A percentile compares a stretch with the other conserved stretches of the same genome.
These are phyloP conservation scores for Limonium bicolor DNA, from an alignment of 148 eudicot species.

Conservation along the genomic window DNA sequence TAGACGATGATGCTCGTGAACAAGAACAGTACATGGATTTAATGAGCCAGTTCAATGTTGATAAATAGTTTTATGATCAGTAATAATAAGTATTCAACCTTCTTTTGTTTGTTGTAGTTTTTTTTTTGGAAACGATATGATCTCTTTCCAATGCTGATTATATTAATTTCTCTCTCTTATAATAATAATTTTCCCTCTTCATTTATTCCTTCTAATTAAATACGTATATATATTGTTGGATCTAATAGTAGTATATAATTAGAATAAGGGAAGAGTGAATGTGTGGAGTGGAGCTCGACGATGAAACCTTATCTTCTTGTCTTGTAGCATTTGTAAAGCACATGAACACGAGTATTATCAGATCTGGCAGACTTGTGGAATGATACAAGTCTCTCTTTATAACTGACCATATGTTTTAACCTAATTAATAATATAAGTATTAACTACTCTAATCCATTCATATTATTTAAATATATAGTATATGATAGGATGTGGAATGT, in stretches of 20 bases:
- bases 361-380: too few species aligned
- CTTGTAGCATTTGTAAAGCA: conserved; percentile 4
- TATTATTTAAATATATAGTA: too few species aligned
- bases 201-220: not conserved
- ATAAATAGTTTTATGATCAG: not conserved
- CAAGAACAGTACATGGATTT: conserved; percentile 6
- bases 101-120: not conserved
- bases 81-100: not conserved
- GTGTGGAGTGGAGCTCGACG: too few species aligned
- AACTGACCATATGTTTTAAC: too few species aligned
- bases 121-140: not conserved
- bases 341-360: too few species aligned
- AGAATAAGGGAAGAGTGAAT: too few species aligned
- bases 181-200: not conserved
- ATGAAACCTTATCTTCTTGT: not conserved
- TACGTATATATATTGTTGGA: conserved; percentile 1
- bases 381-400: too few species aligned
- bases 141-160: not conserved
- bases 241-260: not conserved
- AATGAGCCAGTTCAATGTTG: not conserved
- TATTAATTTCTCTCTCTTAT: conserved; percentile 4
- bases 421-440: too few species aligned
- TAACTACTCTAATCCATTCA: too few species aligned
- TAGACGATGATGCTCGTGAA: not conserved
- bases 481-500: too few species aligned